Conservation (phyloP, 805 yeast species). For the Candida oleophila region DNA sequence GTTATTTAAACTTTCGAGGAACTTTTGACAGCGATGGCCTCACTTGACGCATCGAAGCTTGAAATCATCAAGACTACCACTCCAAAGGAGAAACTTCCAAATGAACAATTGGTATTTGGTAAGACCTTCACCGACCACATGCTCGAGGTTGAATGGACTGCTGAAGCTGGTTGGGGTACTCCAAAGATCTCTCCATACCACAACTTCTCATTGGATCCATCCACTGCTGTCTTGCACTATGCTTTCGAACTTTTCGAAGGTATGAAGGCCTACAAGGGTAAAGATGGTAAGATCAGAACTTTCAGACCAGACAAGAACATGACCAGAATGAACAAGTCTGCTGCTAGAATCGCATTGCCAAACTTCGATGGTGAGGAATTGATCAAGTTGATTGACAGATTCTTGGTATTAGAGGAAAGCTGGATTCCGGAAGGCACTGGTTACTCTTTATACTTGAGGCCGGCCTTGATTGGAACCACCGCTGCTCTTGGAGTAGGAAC, state of each 20-base stretch:
- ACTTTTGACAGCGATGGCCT: too few relatives aligned
- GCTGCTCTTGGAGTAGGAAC: slow-evolving; percentile 82
- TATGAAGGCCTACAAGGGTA: slow-evolving; percentile 80
- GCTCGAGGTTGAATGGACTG: slow-evolving; percentile 82
- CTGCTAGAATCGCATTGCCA: slow-evolving; percentile 87
- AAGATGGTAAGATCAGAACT: slow-evolving; percentile 65
- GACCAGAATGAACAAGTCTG: slow-evolving; percentile 86
- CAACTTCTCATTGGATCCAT: slow-evolving; percentile 75
- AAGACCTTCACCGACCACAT: slow-evolving; percentile 80
- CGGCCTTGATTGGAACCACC: slow-evolving; percentile 92
- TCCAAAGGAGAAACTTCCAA: slow-evolving; percentile 36
- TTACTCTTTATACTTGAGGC: slow-evolving; percentile 89
- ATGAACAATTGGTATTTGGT: slow-evolving; percentile 42
- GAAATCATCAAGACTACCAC: slow-evolving; percentile 34
- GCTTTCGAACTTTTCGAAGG: slow-evolving; percentile 96
- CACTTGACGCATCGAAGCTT: slow-evolving; percentile 39
- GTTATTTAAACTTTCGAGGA: too few relatives aligned
- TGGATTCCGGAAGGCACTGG: slow-evolving; percentile 87
- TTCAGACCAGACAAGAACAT: slow-evolving; percentile 93
- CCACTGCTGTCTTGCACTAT: slow-evolving; percentile 88
- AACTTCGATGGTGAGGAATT: slow-evolving; percentile 78
- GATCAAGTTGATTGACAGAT: slow-evolving; percentile 70
- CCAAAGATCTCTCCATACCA: slow-evolving; percentile 89
- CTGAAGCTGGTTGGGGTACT: slow-evolving; percentile 76
- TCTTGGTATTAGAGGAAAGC: slow-evolving; percentile 69